These are phyloP conservation scores for Cystobasidiaceae sp. DNA, from an alignment of 1,284 basidiomycete species.

Conservation along the genomic window DNA sequence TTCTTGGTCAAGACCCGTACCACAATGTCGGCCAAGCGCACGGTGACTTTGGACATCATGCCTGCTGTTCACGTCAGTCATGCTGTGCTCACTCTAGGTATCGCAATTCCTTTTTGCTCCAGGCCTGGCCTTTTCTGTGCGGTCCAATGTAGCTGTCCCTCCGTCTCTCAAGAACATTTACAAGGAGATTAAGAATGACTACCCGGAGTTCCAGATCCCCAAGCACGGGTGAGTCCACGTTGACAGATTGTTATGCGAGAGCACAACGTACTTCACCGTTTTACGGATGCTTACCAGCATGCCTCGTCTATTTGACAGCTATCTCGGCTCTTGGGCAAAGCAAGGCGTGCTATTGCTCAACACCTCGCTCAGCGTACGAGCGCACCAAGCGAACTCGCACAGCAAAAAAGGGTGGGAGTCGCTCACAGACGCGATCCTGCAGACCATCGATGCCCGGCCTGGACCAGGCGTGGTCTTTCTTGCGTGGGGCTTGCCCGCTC, in stretches of 20 bases:
- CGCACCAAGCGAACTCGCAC: constrained; percentile 72
- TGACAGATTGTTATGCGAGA: too few relatives aligned
- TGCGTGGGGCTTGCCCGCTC: constrained; percentile 84
- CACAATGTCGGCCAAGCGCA: constrained; percentile 52
- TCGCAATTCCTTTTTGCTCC: not conserved
- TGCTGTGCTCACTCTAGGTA: not conserved
- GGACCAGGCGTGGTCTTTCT: constrained; percentile 64
- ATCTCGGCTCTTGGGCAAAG: constrained; percentile 74
- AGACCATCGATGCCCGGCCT: constrained; percentile 40
- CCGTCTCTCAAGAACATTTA: constrained; percentile 88
- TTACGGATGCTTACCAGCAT: too few relatives aligned
- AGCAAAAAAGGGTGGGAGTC: constrained; percentile 80
- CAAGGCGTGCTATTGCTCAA: constrained; percentile 89
- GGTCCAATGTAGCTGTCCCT: constrained; percentile 63
- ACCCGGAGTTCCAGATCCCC: constrained; percentile 71
- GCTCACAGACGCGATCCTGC: constrained; percentile 75
- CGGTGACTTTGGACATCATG: constrained; percentile 36
- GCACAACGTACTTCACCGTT: too few relatives aligned
- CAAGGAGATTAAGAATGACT: constrained; percentile 74
- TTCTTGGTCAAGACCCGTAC: constrained; percentile 59
- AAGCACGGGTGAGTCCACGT: constrained; percentile 81
- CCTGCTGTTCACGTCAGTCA: not conserved
- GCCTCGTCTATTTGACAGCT: constrained; percentile 53
- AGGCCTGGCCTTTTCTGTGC: constrained; percentile 84
- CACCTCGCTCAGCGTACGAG: constrained; percentile 78